Conservation (phyloP, 106 monocot genomes). For the Acanthochlamys bracteata region DNA sequence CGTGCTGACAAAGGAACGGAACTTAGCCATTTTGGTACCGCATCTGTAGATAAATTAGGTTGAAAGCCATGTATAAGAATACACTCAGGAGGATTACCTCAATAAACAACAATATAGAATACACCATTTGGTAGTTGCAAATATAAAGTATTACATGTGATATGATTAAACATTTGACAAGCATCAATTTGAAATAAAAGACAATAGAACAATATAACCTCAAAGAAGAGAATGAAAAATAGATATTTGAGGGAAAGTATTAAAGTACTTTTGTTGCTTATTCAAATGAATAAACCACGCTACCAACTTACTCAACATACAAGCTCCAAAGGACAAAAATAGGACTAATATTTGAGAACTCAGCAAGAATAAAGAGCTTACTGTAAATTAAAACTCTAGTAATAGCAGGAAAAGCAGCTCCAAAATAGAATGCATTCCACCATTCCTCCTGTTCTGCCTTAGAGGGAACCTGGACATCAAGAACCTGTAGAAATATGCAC, state of each 20-base stretch:
- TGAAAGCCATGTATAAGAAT: no score
- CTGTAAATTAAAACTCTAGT: conserved; percentile 59
- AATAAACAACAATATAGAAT: no score
- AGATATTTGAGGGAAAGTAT: neutral
- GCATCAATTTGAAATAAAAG: neutral
- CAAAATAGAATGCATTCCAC: conserved; percentile 54
- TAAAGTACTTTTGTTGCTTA: no score
- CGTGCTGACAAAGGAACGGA: conserved; percentile 39
- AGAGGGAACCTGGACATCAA: conserved; percentile 14
- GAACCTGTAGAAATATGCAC: conserved; percentile 26
- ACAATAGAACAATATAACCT: neutral
- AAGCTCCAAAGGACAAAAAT: neutral
- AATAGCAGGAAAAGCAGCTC: conserved; percentile 64
- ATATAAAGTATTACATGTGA: no score
- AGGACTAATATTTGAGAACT: no score
- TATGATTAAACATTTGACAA: neutral
- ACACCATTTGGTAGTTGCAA: no score
- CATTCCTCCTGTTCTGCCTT: conserved; percentile 34
- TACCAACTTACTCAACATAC: neutral
- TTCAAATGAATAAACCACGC: neutral
- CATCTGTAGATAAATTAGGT: conserved; percentile 72
- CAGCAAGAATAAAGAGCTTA: no score
- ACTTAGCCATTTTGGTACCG: conserved; percentile 60
- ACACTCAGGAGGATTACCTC: no score
- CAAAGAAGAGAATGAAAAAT: no score